Evolutionary conservation across 306 rosid genomes (phyloP).

Genomic region (Ceratonia siliqua): DNA sequence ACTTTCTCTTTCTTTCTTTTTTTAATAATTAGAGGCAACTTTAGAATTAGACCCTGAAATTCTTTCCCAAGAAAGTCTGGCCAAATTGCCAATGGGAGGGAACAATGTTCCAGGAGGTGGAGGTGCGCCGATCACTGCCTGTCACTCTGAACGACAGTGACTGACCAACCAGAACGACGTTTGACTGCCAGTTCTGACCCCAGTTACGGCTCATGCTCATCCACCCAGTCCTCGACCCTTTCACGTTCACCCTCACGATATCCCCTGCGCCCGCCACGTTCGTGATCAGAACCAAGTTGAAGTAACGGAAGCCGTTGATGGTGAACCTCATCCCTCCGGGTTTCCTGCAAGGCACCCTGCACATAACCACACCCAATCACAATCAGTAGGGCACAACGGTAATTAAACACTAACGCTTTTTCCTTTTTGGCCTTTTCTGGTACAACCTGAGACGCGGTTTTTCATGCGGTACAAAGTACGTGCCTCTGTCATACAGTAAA

Average conservation of each 20-base stretch:
- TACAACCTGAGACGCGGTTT: too few relatives aligned
- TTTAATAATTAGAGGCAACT: background rate
- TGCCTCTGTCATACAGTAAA: too few relatives aligned
- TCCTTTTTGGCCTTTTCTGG: background rate
- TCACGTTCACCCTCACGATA: constrained; percentile 45
- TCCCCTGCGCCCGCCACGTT: constrained; percentile 67
- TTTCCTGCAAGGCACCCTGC: constrained; percentile 58
- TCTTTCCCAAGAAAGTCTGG: constrained; percentile 54
- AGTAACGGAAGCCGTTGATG: constrained; percentile 57
- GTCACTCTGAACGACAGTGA: constrained; percentile 58
- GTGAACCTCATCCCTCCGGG: constrained; percentile 65
- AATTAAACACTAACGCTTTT: background rate
- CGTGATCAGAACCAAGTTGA: constrained; percentile 52
- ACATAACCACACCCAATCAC: background rate
- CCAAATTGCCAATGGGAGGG: constrained; percentile 60
- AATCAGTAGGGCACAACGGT: background rate
- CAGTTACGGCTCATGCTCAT: constrained; percentile 54
- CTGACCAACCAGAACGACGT: constrained; percentile 43
- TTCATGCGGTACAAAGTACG: background rate
- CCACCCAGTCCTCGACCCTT: constrained; percentile 52
- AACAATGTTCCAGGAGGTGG: constrained; percentile 54
- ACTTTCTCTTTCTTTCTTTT: constrained; percentile 6
- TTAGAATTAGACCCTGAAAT: constrained; percentile 41
- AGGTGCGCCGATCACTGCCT: constrained; percentile 48
- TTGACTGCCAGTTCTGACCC: constrained; percentile 62